Percentiles rank a stretch among this genome's conserved stretches.
These are phyloP conservation scores for Neurospora sp. DNA, from an alignment of 495 filamentous ascomycete genomes.

Conservation along the genomic window DNA sequence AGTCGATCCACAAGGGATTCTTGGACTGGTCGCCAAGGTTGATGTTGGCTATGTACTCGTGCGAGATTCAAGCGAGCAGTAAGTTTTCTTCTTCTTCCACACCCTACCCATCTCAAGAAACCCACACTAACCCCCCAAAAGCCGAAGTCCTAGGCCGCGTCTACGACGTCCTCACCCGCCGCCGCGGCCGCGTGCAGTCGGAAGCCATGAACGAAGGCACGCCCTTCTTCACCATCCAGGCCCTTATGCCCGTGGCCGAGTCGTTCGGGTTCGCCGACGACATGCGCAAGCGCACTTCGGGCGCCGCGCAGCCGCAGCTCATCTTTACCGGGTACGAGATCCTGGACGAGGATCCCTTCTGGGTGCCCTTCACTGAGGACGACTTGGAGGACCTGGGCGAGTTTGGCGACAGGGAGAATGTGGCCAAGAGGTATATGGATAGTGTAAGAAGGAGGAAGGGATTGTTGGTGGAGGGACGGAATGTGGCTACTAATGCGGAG, in stretches of 20 bases:
- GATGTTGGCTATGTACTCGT: conserved; percentile 95
- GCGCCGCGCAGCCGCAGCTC: conserved; percentile 82
- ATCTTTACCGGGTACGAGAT: conserved; percentile 89
- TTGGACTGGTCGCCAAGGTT: conserved; percentile 91
- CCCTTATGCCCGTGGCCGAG: conserved; percentile 81
- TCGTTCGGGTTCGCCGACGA: conserved; percentile 94
- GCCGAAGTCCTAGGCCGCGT: conserved; percentile 92
- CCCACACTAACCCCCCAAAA: conserved; percentile 18
- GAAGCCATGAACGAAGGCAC: conserved; percentile 92
- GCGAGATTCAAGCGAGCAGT: conserved; percentile 94
- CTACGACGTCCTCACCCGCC: conserved; percentile 85
- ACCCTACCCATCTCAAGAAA: neutral
- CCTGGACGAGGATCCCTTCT: conserved; percentile 89
- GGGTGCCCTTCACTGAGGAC: conserved; percentile 94
- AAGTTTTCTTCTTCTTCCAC: conserved; percentile 22
- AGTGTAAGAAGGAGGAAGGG: conserved; percentile 76
- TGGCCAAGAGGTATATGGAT: conserved; percentile 95
- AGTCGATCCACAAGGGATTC: conserved; percentile 79
- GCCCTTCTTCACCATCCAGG: conserved; percentile 87
- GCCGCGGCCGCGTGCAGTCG: conserved; percentile 78
- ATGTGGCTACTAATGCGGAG: conserved; percentile 72
- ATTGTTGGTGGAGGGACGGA: conserved; percentile 64
- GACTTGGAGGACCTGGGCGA: conserved; percentile 94
- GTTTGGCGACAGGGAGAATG: conserved; percentile 84
- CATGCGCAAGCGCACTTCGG: conserved; percentile 87